phyloP scores from a whole-genome alignment of 352 stramenopile species.

The Plasmopara viticola region DNA sequence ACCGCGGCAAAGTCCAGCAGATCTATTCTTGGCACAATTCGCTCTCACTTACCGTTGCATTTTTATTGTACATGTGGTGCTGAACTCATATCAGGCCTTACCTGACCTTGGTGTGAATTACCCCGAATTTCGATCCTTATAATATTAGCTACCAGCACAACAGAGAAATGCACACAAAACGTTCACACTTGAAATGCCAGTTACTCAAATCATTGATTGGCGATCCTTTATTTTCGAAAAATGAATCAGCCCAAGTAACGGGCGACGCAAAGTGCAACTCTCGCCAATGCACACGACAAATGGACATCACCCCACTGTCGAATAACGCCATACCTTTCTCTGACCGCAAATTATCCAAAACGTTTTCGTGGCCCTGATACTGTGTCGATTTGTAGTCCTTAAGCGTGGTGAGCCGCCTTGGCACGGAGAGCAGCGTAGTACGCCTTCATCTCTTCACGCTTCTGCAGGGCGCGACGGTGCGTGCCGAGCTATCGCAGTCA shows the following conservation, averaged over 20 bases:
- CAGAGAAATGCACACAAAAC: background rate
- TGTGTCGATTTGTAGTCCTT: slow-evolving; percentile 37
- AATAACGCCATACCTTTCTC: slow-evolving; percentile 17
- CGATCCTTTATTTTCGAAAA: slow-evolving; percentile 76
- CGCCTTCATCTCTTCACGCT: slow-evolving; percentile 99
- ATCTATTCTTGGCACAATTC: background rate
- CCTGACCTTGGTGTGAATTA: background rate
- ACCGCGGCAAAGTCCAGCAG: background rate
- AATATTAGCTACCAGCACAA: background rate
- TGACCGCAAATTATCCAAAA: slow-evolving; percentile 22
- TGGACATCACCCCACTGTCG: slow-evolving; percentile 25
- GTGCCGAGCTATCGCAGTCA: slow-evolving; percentile 85
- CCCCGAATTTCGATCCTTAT: background rate
- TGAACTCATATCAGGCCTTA: background rate
- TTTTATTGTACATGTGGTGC: background rate
- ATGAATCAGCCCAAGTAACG: slow-evolving; percentile 41
- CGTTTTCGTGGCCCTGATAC: slow-evolving; percentile 39
- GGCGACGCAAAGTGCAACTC: slow-evolving; percentile 11
- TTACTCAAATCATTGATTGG: slow-evolving; percentile 51
- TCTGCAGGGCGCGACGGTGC: slow-evolving; percentile 96
- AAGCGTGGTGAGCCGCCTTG: slow-evolving; percentile 84
- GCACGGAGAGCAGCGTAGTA: slow-evolving; percentile 96
- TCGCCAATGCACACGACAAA: slow-evolving; percentile 19
- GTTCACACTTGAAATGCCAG: background rate
- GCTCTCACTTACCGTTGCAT: background rate